Conservation (phyloP, 306 rosid species). For the Rosa multiflora region DNA sequence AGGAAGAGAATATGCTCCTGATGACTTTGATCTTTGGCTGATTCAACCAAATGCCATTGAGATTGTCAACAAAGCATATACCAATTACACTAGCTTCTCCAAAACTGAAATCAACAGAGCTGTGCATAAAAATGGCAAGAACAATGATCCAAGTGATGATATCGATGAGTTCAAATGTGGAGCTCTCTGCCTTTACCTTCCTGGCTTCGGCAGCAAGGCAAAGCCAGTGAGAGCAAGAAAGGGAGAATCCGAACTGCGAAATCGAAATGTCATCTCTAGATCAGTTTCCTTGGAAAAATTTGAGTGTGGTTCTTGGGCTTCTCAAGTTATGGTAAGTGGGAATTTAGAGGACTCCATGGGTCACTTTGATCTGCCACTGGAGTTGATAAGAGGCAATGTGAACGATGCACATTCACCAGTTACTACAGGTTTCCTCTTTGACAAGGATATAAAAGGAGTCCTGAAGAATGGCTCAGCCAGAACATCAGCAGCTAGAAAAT, state of each 20-base stretch:
- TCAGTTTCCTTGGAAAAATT: slow-evolving; percentile 80
- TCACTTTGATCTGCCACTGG: slow-evolving; percentile 80
- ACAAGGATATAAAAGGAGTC: slow-evolving; percentile 57
- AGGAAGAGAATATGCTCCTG: slow-evolving; percentile 37
- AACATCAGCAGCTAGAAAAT: slow-evolving; percentile 44
- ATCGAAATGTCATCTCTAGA: slow-evolving; percentile 44
- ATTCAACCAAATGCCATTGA: slow-evolving; percentile 32
- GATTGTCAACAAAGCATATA: slow-evolving; percentile 19
- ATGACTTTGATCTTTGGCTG: slow-evolving; percentile 66
- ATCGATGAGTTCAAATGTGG: slow-evolving; percentile 62
- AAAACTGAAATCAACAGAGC: slow-evolving; percentile 35
- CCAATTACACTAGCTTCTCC: slow-evolving; percentile 30
- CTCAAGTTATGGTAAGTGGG: slow-evolving; percentile 46
- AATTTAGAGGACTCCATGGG: slow-evolving; percentile 43
- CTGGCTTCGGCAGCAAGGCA: slow-evolving; percentile 61
- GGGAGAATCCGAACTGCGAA: slow-evolving; percentile 26
- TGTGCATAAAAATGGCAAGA: slow-evolving; percentile 30
- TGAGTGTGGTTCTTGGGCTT: slow-evolving; percentile 97
- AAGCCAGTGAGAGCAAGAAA: slow-evolving; percentile 49
- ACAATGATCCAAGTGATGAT: slow-evolving; percentile 26
- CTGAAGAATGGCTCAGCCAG: slow-evolving; percentile 50
- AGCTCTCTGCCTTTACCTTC: slow-evolving; percentile 70
- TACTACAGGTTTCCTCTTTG: slow-evolving; percentile 45
- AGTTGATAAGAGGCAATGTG: slow-evolving; percentile 45
- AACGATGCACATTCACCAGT: slow-evolving; percentile 56